Percentiles rank a stretch among this genome's conserved stretches.
Conservation (phyloP, 2,329 filamentous ascomycete species). For the Didymella pomorum region DNA sequence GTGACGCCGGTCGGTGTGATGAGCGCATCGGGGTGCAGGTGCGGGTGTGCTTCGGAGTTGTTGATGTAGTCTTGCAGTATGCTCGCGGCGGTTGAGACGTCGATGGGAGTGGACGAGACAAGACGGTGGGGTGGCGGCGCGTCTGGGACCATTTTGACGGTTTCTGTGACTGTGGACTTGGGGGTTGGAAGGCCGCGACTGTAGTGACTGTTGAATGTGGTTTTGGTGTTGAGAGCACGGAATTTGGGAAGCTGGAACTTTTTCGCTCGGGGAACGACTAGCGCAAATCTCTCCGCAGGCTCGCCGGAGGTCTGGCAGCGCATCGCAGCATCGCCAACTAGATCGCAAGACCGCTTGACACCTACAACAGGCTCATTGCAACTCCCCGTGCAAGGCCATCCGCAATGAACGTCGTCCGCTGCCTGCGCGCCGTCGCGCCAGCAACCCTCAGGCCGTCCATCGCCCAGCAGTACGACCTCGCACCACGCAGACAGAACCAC, state of each 20-base stretch:
- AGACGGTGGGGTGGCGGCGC: conserved; percentile 50
- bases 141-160: conserved; percentile 41
- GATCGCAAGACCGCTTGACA: background rate
- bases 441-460: conserved; percentile 1
- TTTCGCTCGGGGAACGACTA: background rate
- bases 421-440: conserved; percentile 35
- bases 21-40: conserved; percentile 59
- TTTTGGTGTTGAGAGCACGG: background rate
- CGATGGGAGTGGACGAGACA: conserved; percentile 43
- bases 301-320: background rate
- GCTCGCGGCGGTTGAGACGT: conserved; percentile 43
- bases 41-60: conserved; percentile 51
- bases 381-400: conserved; percentile 8
- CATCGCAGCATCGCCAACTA: background rate
- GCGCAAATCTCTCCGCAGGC: background rate
- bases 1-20: conserved; percentile 54
- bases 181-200: background rate
- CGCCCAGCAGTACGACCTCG: conserved; percentile 1
- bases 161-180: background rate
- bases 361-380: background rate
- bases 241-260: background rate
- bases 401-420: conserved; percentile 46
- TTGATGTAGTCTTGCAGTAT: conserved; percentile 53
- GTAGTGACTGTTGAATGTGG: background rate
- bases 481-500: background rate